Conservation (phyloP, 441 rosid genomes). For the Biscutella auriculata region DNA sequence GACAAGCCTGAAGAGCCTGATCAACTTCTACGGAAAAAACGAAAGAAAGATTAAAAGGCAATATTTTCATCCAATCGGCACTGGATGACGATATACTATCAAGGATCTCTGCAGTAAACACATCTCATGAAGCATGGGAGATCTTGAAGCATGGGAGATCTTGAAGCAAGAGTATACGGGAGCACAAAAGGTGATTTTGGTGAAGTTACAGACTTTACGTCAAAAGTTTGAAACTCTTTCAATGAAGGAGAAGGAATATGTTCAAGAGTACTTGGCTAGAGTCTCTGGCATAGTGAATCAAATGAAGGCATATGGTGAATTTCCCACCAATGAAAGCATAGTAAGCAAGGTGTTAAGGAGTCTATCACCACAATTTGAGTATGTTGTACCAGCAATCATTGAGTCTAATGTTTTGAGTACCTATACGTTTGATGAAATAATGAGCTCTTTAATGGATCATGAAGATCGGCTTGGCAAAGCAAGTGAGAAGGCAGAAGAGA, state of each 20-base stretch:
- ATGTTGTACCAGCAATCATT: background rate
- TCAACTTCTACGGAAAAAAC: background rate
- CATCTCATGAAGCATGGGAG: no score
- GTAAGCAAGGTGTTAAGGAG: background rate
- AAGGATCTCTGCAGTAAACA: background rate
- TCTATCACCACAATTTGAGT: background rate
- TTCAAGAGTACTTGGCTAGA: background rate
- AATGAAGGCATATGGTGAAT: background rate
- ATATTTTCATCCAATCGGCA: background rate
- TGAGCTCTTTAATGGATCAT: background rate
- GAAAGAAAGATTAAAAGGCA: background rate
- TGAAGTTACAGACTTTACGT: background rate
- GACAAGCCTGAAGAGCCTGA: background rate
- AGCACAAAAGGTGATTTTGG: background rate
- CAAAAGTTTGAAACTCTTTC: background rate
- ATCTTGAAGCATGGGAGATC: background rate
- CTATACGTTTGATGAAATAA: background rate
- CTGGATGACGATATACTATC: background rate
- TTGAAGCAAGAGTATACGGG: background rate
- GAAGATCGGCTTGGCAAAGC: background rate
- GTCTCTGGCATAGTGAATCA: background rate
- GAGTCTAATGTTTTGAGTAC: background rate
- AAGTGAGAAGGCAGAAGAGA: background rate
- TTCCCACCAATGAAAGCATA: background rate
- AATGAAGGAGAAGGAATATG: background rate